Evolutionary conservation across 306 rosid genomes (phyloP), one percentile per base, ranked within the genome.

Genomic region (Cotoneaster glaucophyllus): DNA sequence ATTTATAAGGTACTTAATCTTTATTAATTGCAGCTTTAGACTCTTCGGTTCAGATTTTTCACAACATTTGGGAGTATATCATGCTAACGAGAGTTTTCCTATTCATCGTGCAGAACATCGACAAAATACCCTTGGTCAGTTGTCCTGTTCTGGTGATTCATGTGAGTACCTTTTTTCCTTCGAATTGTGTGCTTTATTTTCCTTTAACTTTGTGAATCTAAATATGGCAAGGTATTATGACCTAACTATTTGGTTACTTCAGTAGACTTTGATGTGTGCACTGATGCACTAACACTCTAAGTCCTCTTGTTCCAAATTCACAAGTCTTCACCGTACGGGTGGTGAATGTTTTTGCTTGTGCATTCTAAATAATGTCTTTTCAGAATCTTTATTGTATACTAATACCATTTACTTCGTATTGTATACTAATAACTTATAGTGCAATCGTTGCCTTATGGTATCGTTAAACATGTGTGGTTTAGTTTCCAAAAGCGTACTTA

Each of bases 71-170:
- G 64, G 54, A 68, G 14, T 59, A 28, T 58, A 69, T 48, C 52
- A 50, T 39, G 45, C 52, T 74, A 59, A 58, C 79, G 66, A 75
- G 78, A 31, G 32, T 82, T 74, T 15, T 37, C 82, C 44, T 31
- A 19, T 78, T 67, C 59, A 64, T 75, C 74, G 76, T 86, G 93
- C 97, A 95, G 97, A 95, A 92, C 75, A 90, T 95, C 74, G 97
- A 95, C 74, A 95, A 95, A 85, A 90, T 95, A 66, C 90, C 97
- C 41, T 72, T 82, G 77, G 96, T 95, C 74, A 86, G 58, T 43
- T 85, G 92, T 76, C 98, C 98, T 11, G 98, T 95, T 84, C 82
- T 95, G 71, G 92, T 95, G 57, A 95, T 95, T 81, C 98, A 95
- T 85, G 98, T 95, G 85, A 95, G 98, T 89, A 28, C 83, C 22